A percentile compares a stretch with the other conserved stretches of the same genome.
Conservation (phyloP, 169 alveolate species). For the Neospora caninum region DNA sequence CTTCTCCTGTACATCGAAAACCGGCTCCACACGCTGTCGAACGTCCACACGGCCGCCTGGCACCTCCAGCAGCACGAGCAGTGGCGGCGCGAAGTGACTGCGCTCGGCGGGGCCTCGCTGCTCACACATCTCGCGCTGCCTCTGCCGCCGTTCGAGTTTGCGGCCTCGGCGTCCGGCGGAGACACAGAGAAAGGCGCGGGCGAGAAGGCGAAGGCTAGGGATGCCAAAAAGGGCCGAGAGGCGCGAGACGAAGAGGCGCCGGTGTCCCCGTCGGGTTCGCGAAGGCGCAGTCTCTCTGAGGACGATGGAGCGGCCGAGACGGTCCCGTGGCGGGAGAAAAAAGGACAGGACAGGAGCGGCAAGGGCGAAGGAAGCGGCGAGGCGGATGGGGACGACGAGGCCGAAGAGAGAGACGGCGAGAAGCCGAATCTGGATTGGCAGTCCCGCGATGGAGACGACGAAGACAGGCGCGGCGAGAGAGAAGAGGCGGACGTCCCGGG, state of each 20-base stretch:
- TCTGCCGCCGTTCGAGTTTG: not conserved
- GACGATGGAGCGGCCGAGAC: not conserved
- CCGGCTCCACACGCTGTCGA: constrained; percentile 16
- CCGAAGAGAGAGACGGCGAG: not conserved
- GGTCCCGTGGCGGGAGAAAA: not conserved
- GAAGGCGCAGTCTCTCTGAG: not conserved
- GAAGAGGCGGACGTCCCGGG: not conserved
- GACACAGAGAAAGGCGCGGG: not conserved
- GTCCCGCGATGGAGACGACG: constrained; percentile 24
- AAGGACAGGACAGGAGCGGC: not conserved
- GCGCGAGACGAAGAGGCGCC: not conserved
- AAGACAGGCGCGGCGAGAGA: not conserved
- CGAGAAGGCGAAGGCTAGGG: not conserved
- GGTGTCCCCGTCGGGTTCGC: not conserved
- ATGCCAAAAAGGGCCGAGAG: not conserved
- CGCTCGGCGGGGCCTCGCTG: not conserved
- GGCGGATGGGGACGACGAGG: not conserved
- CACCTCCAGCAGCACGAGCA: constrained; percentile 51
- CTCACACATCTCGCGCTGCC: not conserved
- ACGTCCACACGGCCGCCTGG: constrained; percentile 56
- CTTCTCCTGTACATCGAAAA: constrained; percentile 54
- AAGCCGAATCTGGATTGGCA: constrained; percentile 21
- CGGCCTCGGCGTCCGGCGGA: not conserved
- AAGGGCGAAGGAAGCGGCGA: constrained; percentile 3
- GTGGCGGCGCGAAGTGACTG: constrained; percentile 18